Conservation (phyloP, 1,284 basidiomycete species). For the Lignosus rhinocerotis region DNA sequence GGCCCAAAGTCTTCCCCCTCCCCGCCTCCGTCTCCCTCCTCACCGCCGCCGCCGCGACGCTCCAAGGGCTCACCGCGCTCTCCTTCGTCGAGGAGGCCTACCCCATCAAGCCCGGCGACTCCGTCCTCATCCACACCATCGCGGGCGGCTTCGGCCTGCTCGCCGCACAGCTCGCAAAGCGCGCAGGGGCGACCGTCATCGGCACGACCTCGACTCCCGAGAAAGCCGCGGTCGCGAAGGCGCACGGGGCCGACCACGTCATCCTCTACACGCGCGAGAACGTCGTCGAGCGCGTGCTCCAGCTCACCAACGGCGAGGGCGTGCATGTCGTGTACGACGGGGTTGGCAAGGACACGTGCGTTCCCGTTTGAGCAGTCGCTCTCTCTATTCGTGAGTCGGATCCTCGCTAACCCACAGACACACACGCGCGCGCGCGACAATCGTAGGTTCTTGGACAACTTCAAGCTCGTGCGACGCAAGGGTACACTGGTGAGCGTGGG, state of each 20-base stretch:
- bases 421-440: not conserved
- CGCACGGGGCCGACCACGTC: constrained; percentile 85
- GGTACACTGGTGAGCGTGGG: constrained; percentile 89
- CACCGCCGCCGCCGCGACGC: constrained; percentile 65
- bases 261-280: constrained; percentile 79
- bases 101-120: constrained; percentile 74
- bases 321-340: constrained; percentile 91
- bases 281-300: constrained; percentile 70
- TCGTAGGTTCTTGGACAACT: constrained; percentile 77
- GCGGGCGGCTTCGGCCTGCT: constrained; percentile 78
- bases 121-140: constrained; percentile 83
- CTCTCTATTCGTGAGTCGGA: not conserved
- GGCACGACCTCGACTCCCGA: constrained; percentile 88
- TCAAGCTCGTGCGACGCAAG: constrained; percentile 78
- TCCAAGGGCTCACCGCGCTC: constrained; percentile 83
- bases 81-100: constrained; percentile 85
- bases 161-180: constrained; percentile 64
- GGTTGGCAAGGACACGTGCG: constrained; percentile 89
- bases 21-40: constrained; percentile 62
- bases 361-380: constrained; percentile 11
- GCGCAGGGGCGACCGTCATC: constrained; percentile 85
- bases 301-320: constrained; percentile 82
- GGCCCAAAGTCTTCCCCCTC: constrained; percentile 61
- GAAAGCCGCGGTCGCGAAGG: constrained; percentile 84
- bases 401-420: not conserved